Evolutionary conservation across 148 eudicot species (phyloP).

Genomic region (Gaultheria prostrata): DNA sequence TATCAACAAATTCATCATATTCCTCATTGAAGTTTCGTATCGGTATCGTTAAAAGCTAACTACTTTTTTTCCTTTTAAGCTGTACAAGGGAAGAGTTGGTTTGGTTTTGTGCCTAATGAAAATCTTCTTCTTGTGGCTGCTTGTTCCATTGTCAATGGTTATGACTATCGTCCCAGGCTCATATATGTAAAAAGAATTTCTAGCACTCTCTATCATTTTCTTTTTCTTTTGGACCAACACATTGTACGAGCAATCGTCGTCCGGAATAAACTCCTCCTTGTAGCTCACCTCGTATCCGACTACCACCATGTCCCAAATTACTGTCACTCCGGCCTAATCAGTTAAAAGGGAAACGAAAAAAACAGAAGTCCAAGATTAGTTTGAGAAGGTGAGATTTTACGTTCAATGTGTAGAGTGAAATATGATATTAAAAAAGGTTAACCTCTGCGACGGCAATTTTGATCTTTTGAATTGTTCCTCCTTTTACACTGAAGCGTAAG

Average conservation of each 20-base stretch:
- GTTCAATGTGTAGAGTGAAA: neutral
- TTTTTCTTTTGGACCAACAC: conserved; percentile 56
- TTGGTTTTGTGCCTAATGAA: conserved; percentile 60
- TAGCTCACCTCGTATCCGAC: conserved; percentile 63
- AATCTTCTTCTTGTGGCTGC: conserved; percentile 55
- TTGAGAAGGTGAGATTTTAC: neutral
- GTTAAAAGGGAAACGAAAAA: neutral
- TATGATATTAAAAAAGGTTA: neutral
- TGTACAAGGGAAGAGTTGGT: conserved; percentile 52
- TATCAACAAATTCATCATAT: neutral
- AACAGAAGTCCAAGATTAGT: neutral
- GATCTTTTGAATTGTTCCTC: conserved; percentile 27
- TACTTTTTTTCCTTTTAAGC: neutral
- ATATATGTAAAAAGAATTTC: conserved; percentile 62
- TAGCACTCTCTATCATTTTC: conserved; percentile 39
- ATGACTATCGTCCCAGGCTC: conserved; percentile 82
- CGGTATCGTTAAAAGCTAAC: neutral
- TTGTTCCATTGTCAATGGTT: conserved; percentile 45
- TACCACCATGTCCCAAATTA: conserved; percentile 56
- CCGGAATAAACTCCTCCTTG: conserved; percentile 78
- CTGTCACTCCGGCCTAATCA: conserved; percentile 41
- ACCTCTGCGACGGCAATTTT: conserved; percentile 49
- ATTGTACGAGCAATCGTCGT: conserved; percentile 82
- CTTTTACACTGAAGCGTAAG: conserved; percentile 27
- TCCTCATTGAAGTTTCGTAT: neutral